A percentile compares a stretch with the other conserved stretches of the same genome.
phyloP scores from a whole-genome alignment of 768 basidiomycete genomes.

The Leucocoprinus birnbaumii region DNA sequence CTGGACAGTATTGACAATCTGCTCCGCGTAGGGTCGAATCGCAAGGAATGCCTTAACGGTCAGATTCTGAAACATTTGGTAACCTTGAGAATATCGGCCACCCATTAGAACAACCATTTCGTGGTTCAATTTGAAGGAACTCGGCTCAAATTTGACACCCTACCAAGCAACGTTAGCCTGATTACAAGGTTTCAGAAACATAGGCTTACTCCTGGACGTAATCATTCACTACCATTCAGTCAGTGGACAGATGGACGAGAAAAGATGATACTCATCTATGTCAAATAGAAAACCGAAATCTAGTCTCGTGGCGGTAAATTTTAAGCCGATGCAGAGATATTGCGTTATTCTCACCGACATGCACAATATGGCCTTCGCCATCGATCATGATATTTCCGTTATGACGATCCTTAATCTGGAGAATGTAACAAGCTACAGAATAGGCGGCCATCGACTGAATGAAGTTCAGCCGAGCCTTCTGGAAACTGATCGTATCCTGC shows the following conservation, averaged over 20 bases:
- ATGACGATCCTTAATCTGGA: constrained; percentile 98
- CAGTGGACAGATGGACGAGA: constrained; percentile 15
- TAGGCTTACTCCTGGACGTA: constrained; percentile 76
- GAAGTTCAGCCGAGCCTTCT: constrained; percentile 91
- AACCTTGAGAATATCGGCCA: constrained; percentile 90
- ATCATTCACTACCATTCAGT: constrained; percentile 24
- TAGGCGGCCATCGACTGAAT: constrained; percentile 99
- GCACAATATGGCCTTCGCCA: constrained; percentile 94
- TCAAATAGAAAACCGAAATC: constrained; percentile 97
- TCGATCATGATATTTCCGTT: constrained; percentile 99
- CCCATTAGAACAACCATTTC: constrained; percentile 99
- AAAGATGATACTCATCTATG: constrained; percentile 76
- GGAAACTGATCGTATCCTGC: constrained; percentile 86
- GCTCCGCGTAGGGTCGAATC: constrained; percentile 90
- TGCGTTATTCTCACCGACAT: constrained; percentile 71
- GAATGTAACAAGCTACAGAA: constrained; percentile 94
- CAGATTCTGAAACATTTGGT: constrained; percentile 89
- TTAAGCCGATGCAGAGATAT: not conserved
- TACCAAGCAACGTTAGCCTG: constrained; percentile 24
- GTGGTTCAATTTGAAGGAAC: constrained; percentile 96
- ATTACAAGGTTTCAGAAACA: constrained; percentile 9
- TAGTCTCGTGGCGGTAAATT: constrained; percentile 31
- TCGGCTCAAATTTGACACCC: constrained; percentile 99
- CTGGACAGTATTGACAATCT: constrained; percentile 82
- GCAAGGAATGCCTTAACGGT: constrained; percentile 97